Conservation (phyloP, 169 alveolate species). For the Eimeria brunetti region DNA sequence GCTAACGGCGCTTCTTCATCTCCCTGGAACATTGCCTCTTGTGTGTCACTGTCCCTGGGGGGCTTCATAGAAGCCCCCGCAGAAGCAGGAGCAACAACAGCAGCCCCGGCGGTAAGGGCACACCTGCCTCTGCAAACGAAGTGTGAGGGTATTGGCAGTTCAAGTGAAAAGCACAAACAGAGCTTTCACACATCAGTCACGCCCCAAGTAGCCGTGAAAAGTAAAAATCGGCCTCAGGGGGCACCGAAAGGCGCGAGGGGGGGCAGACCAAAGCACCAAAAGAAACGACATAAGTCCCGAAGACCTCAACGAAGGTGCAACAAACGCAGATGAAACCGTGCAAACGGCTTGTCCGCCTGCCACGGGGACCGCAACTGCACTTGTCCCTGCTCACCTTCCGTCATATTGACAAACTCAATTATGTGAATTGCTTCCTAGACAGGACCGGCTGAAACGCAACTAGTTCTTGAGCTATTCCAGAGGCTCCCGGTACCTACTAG, state of each 20-base stretch:
- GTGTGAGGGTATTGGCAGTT: not conserved
- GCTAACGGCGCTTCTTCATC: conserved; percentile 11
- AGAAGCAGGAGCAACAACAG: conserved; percentile 4
- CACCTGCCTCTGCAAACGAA: not conserved
- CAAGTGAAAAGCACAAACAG: not conserved
- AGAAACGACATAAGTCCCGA: conserved; percentile 58
- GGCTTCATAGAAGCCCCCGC: conserved; percentile 25
- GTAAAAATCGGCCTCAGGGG: not conserved
- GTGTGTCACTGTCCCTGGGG: conserved; percentile 44
- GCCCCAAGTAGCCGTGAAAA: not conserved
- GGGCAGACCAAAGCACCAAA: not conserved
- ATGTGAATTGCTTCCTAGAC: not conserved
- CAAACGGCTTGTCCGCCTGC: not conserved
- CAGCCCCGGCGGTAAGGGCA: not conserved
- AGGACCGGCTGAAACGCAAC: not conserved
- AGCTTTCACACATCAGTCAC: not conserved
- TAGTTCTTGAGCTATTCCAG: not conserved
- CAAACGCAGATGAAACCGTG: not conserved
- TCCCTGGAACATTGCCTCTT: conserved; percentile 49
- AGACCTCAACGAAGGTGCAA: conserved; percentile 16
- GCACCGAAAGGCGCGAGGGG: not conserved
- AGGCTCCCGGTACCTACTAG: not conserved
- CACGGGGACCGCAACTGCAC: not conserved
- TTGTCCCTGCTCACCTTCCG: not conserved
- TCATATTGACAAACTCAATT: not conserved